Base-by-base conservation (phyloP, 768 basidiomycete genomes). In the Clavaria fumosa region DNA sequence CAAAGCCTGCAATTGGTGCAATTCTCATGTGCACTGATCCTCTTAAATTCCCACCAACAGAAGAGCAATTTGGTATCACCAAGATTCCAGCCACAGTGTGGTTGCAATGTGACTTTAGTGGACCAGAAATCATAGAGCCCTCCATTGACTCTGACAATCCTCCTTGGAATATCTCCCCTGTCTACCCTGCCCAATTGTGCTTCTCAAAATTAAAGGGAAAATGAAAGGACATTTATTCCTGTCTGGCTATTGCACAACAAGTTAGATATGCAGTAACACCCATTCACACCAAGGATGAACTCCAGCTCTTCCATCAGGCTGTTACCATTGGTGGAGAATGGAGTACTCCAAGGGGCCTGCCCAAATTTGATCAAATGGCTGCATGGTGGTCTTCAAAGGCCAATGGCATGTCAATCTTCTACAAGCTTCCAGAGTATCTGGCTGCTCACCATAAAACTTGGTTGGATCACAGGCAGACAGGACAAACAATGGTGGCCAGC, bases 381-480 rank as follows among this genome's bases (percentile, higher is more conserved):
- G 31, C 21, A 10, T 43, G 42, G 42, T 43, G 42, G 42, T 39
- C 42, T 9, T 15, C 4, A 11, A 9, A 43, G 18, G 30, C 42
- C 15, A 39, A 47, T 31, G 44, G 46, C 1, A 47, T 31, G 4
- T 31, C 10, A 1, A 45, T 47, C 11, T 47, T 47, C 27, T 45
- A 47, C 23, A 47, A 47, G 32, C 37, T 47, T 4, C 40, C 37
- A 11, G 46, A 47, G 24, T 41, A 47, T 19, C 43, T 47, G 0
- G 24, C 20, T 22, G 12, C 43, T 1, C 41, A 46, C 5, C 42
- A 31, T 17, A 43, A 43, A 36, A 33, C 5, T 9, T 40, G 35
- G 40, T 34, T 19, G 24, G 9, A 23, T 5, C 20, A 34, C 15
- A 15, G 26, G 14, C 26, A 28, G 14, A 28, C 26, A 9, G 14